Conservation (phyloP, 2,329 filamentous ascomycete species). For the Aspergillus niger region DNA sequence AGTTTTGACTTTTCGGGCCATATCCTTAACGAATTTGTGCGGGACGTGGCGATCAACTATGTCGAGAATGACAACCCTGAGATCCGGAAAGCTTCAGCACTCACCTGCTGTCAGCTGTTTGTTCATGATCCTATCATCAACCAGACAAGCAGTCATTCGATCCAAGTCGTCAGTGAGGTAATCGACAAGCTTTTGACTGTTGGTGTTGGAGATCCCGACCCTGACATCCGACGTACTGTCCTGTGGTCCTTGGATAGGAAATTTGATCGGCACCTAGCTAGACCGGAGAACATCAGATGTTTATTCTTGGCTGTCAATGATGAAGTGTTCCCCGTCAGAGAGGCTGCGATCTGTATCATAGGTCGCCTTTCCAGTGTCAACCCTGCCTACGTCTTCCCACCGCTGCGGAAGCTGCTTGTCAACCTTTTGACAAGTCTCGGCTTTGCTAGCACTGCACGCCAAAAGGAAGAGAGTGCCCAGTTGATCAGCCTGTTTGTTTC, state of each 20-base stretch:
- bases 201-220: constrained; percentile 86
- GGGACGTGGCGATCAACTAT: constrained; percentile 96
- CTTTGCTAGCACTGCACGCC: constrained; percentile 89
- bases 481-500: constrained; percentile 89
- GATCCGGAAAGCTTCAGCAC: constrained; percentile 87
- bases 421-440: constrained; percentile 95
- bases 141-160: constrained; percentile 94
- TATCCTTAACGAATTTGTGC: constrained; percentile 95
- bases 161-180: constrained; percentile 96
- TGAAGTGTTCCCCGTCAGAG: constrained; percentile 86
- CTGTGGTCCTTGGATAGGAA: constrained; percentile 85
- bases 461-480: constrained; percentile 95
- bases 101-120: constrained; percentile 97
- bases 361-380: constrained; percentile 88
- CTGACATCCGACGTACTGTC: constrained; percentile 85
- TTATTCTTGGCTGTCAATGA: constrained; percentile 95
- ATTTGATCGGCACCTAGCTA: constrained; percentile 94
- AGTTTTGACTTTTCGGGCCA: constrained; percentile 93
- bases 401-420: constrained; percentile 88
- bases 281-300: constrained; percentile 95
- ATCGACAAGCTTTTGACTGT: constrained; percentile 96
- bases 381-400: constrained; percentile 96
- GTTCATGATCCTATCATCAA: constrained; percentile 96
- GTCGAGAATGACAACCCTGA: constrained; percentile 94
- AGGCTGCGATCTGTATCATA: constrained; percentile 95